Evolutionary conservation across 73 alveolate species (phyloP).

Genomic region (Tetrahymena elliotti): DNA sequence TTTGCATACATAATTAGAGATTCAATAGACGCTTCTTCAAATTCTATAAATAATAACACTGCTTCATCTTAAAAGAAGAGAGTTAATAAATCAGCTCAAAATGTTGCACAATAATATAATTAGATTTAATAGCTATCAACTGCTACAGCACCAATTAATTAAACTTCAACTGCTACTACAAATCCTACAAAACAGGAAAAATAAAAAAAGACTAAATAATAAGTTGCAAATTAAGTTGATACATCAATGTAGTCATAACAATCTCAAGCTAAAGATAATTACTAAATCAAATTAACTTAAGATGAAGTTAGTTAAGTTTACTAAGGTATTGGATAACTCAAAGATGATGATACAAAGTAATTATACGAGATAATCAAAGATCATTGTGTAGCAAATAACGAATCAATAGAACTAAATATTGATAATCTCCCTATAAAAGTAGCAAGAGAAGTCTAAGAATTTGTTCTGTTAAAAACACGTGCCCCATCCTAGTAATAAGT

Average conservation of each 20-base stretch:
- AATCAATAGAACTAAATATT: background rate
- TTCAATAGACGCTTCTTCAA: background rate
- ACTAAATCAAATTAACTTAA: background rate
- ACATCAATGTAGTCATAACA: background rate
- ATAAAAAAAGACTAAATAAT: background rate
- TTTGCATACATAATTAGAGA: background rate
- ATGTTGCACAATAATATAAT: background rate
- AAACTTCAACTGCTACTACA: background rate
- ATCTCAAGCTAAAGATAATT: background rate
- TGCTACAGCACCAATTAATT: background rate
- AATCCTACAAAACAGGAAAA: background rate
- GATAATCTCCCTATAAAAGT: background rate
- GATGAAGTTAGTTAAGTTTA: background rate
- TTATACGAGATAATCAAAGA: background rate
- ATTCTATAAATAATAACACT: background rate
- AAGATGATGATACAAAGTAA: background rate
- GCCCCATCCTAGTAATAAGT: background rate
- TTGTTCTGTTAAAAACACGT: background rate
- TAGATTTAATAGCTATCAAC: background rate
- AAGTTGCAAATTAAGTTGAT: background rate
- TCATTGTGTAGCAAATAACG: background rate
- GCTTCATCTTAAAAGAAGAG: background rate
- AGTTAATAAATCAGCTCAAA: background rate
- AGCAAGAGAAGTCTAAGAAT: background rate
- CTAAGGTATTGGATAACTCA: background rate